A percentile compares a stretch with the other conserved stretches of the same genome.
Conservation (phyloP, 2,329 filamentous ascomycete species). For the Rutstroemia sydowiana region DNA sequence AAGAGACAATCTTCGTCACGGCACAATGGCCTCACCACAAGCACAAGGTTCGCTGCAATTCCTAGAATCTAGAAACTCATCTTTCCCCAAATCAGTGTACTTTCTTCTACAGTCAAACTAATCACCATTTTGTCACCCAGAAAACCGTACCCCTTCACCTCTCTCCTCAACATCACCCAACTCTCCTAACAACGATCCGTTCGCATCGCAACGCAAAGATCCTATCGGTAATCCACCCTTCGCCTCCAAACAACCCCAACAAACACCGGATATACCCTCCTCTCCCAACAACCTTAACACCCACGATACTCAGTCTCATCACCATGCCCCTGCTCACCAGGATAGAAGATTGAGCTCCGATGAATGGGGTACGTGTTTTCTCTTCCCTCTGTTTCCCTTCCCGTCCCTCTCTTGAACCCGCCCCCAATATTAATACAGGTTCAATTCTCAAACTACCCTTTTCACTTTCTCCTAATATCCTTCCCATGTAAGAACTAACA, state of each 20-base stretch:
- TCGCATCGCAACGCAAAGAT: slow-evolving; percentile 5
- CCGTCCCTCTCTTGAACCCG: not conserved
- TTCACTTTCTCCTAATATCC: not conserved
- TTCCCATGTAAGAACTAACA: no score
- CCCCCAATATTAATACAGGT: not conserved
- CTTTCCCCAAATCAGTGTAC: not conserved
- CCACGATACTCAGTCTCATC: not conserved
- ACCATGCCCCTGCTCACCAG: not conserved
- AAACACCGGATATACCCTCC: not conserved
- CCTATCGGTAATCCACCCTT: not conserved
- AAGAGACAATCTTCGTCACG: not conserved
- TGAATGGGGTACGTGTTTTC: slow-evolving; percentile 10
- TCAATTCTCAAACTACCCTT: not conserved
- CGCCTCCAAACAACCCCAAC: not conserved
- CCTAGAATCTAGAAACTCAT: no score
- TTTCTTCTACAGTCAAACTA: not conserved
- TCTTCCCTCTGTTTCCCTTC: not conserved
- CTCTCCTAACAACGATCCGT: not conserved
- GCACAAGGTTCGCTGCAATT: not conserved
- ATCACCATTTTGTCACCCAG: not conserved
- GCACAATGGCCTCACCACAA: slow-evolving; percentile 4
- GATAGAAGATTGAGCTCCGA: slow-evolving; percentile 10
- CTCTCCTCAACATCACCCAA: not conserved
- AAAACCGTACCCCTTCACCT: not conserved
- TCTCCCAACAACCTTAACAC: not conserved